These are phyloP conservation scores for Candida krabiensis DNA, from an alignment of 805 yeast genomes.

Conservation along the genomic window DNA sequence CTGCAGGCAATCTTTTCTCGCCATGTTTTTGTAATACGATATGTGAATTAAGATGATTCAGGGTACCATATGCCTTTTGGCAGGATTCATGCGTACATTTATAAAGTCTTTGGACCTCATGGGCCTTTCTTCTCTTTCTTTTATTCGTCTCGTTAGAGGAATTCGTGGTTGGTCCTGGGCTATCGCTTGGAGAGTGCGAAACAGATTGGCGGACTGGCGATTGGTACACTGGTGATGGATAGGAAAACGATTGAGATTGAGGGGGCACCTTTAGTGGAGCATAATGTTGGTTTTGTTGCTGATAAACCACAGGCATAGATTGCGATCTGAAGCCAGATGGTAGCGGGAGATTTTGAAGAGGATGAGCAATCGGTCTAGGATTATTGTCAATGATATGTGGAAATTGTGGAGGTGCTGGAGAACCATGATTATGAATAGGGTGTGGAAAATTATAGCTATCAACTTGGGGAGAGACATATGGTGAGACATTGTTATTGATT, in stretches of 20 bases:
- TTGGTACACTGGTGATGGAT: slow-evolving; percentile 5
- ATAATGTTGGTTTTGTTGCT: slow-evolving; percentile 5
- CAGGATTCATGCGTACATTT: slow-evolving; percentile 48
- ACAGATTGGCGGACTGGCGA: background rate
- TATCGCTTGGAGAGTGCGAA: slow-evolving; percentile 2
- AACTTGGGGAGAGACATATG: slow-evolving; percentile 6
- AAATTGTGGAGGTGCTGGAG: slow-evolving; percentile 8
- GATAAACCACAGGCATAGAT: slow-evolving; percentile 9
- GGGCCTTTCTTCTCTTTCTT: slow-evolving; percentile 53
- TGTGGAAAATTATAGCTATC: slow-evolving; percentile 9
- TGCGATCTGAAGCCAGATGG: slow-evolving; percentile 11
- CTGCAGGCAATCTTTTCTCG: slow-evolving; percentile 51
- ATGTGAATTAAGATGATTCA: slow-evolving; percentile 60
- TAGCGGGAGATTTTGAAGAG: slow-evolving; percentile 9
- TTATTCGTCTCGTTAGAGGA: slow-evolving; percentile 24
- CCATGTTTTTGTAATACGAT: slow-evolving; percentile 56
- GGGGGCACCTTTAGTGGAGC: slow-evolving; percentile 1
- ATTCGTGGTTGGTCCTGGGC: slow-evolving; percentile 4
- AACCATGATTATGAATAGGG: slow-evolving; percentile 6
- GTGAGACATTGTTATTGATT: background rate
- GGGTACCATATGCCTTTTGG: slow-evolving; percentile 56
- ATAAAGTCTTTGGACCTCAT: slow-evolving; percentile 56
- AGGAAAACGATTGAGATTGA: slow-evolving; percentile 7
- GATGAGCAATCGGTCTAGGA: slow-evolving; percentile 1
- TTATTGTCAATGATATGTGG: slow-evolving; percentile 6